These are phyloP conservation scores for Schizochytrium sp. DNA, from an alignment of 108 stramenopile genomes.

Conservation along the genomic window DNA sequence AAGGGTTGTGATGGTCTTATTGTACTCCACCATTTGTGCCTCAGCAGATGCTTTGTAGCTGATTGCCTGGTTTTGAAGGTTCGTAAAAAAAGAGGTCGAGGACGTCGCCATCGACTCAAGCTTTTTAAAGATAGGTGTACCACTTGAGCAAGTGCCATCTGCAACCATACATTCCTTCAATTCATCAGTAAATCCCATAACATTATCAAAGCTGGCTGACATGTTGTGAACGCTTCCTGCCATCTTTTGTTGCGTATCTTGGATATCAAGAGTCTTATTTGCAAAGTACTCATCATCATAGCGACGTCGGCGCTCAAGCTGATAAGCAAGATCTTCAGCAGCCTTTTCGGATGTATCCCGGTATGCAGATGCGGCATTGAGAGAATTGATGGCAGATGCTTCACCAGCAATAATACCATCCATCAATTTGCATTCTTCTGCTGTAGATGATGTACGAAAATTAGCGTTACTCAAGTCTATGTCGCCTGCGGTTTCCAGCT, in stretches of 20 bases:
- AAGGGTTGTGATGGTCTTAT: not conserved
- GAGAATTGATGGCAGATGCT: constrained; percentile 4
- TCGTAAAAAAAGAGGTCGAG: not conserved
- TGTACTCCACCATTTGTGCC: not conserved
- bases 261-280: not conserved
- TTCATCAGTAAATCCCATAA: not conserved
- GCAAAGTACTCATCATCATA: constrained; percentile 30
- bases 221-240: constrained; percentile 24
- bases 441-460: not conserved
- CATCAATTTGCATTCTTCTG: constrained; percentile 14
- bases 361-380: not conserved
- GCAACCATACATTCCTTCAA: not conserved
- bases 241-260: not conserved
- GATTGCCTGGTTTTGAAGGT: not conserved
- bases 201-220: not conserved
- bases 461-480: not conserved
- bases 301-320: not conserved
- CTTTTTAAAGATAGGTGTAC: not conserved
- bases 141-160: not conserved
- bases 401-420: constrained; percentile 34
- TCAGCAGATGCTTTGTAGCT: not conserved
- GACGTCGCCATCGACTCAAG: not conserved
- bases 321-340: not conserved
- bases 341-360: not conserved
- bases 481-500: not conserved